Percentiles rank a stretch among this genome's conserved stretches.
Evolutionary conservation across 2,329 filamentous ascomycete genomes (phyloP).

Genomic region (Dryadomyces quercus-mongolicae): DNA sequence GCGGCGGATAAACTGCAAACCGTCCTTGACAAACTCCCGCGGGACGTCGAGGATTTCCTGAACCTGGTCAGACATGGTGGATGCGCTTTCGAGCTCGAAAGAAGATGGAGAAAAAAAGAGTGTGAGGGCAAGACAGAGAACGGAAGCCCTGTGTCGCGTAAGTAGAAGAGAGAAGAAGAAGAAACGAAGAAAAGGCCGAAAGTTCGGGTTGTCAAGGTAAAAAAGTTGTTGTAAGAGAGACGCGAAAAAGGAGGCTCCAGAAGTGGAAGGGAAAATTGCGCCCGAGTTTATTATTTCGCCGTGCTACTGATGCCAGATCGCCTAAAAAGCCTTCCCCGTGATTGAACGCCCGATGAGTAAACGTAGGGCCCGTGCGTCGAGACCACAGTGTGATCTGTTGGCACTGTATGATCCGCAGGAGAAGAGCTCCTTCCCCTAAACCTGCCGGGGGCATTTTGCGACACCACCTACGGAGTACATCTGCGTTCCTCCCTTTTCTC

Average conservation of each 20-base stretch:
- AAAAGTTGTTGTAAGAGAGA: not conserved
- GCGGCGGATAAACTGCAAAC: constrained; percentile 48
- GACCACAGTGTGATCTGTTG: not conserved
- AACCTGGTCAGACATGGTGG: constrained; percentile 52
- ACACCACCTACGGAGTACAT: not conserved
- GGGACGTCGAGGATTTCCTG: constrained; percentile 60
- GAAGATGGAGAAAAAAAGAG: not conserved
- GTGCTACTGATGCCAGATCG: constrained; percentile 12
- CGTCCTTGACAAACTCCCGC: constrained; percentile 51
- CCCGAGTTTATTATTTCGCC: not conserved
- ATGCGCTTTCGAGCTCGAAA: too few species aligned
- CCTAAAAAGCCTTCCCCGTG: constrained; percentile 3
- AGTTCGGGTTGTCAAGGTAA: not conserved
- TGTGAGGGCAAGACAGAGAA: too few species aligned
- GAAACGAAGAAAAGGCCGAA: too few species aligned
- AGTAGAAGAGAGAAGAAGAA: too few species aligned
- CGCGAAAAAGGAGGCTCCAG: not conserved
- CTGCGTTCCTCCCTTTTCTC: not conserved
- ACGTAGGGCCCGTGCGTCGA: not conserved
- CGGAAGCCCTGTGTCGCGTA: too few species aligned
- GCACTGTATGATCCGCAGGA: not conserved
- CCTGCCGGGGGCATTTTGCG: not conserved
- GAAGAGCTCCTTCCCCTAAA: constrained; percentile 3
- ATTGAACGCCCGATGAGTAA: not conserved
- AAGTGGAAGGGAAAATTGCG: not conserved